Percentiles rank a stretch among this genome's conserved stretches.
Conservation (phyloP, 768 basidiomycete species). For the Saitozyma podzolica region DNA sequence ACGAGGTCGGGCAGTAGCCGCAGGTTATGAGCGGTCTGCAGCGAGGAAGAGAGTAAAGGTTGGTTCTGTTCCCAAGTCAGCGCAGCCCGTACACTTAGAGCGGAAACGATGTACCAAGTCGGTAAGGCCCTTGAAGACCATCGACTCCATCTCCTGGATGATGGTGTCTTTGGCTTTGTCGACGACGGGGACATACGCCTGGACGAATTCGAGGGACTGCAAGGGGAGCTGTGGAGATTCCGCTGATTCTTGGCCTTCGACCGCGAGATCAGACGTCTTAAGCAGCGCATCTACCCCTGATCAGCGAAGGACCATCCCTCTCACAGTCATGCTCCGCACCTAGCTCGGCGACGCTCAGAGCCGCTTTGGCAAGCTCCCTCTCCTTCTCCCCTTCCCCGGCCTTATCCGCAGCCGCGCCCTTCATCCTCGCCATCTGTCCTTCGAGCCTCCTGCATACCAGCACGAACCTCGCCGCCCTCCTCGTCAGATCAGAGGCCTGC, state of each 20-base stretch:
- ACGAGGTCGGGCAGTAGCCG: constrained; percentile 80
- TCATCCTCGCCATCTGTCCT: constrained; percentile 76
- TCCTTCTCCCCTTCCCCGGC: constrained; percentile 77
- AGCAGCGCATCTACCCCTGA: constrained; percentile 15
- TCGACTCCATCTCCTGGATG: constrained; percentile 82
- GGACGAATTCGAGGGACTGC: constrained; percentile 70
- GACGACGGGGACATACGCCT: constrained; percentile 69
- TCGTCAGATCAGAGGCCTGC: constrained; percentile 77
- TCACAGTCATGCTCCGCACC: constrained; percentile 56
- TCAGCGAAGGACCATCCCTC: not conserved
- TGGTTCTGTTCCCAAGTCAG: constrained; percentile 65
- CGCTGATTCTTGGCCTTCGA: constrained; percentile 13
- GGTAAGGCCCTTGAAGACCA: constrained; percentile 77
- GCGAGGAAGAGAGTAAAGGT: constrained; percentile 81
- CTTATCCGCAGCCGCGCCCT: constrained; percentile 30
- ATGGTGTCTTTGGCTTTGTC: constrained; percentile 70
- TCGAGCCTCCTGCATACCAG: constrained; percentile 79
- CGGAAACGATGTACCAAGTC: constrained; percentile 62
- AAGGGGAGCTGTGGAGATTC: constrained; percentile 59
- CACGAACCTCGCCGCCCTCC: constrained; percentile 80
- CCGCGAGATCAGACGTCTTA: constrained; percentile 6
- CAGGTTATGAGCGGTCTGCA: constrained; percentile 95
- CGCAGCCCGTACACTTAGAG: not conserved
- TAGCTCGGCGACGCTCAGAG: constrained; percentile 89
- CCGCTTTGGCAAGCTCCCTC: constrained; percentile 85